Evolutionary conservation across 2,329 filamentous ascomycete species (phyloP).

Genomic region (Aspergillus latus): DNA sequence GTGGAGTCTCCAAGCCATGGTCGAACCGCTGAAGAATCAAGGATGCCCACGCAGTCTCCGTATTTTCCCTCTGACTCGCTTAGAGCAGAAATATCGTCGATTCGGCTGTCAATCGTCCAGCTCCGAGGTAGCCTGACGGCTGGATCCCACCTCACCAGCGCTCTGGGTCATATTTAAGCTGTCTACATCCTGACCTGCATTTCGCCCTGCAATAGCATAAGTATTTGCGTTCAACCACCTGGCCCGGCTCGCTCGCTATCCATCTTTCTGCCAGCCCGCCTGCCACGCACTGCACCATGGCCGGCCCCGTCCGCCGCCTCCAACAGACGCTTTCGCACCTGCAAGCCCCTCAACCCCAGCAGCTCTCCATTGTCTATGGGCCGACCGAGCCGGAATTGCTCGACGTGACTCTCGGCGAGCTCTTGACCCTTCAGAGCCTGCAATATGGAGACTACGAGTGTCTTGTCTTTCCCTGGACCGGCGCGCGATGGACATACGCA

Average conservation of each 20-base stretch:
- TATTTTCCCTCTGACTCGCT: conserved; percentile 1
- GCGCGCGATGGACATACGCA: conserved; percentile 70
- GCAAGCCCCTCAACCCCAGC: conserved; percentile 20
- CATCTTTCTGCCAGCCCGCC: neutral
- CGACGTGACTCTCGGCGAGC: conserved; percentile 69
- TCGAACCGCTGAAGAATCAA: neutral
- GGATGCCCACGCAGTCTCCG: neutral
- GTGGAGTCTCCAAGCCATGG: neutral
- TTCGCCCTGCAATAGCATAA: neutral
- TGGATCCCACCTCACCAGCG: neutral
- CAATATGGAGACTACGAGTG: conserved; percentile 66
- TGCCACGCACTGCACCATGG: conserved; percentile 9
- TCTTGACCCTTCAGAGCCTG: conserved; percentile 69
- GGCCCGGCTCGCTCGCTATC: neutral
- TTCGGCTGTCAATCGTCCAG: neutral
- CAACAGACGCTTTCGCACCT: conserved; percentile 34
- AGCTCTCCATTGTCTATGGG: conserved; percentile 63
- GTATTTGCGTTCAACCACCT: neutral
- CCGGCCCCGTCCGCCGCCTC: conserved; percentile 32
- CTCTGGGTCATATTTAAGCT: conserved; percentile 12
- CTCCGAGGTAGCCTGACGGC: conserved; percentile 10
- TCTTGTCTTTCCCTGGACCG: conserved; percentile 73
- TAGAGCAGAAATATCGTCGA: neutral
- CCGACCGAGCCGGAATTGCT: conserved; percentile 67
- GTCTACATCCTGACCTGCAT: neutral